Conservation (phyloP, 2,329 filamentous ascomycete genomes). For the Parafenestella ontariensis region DNA sequence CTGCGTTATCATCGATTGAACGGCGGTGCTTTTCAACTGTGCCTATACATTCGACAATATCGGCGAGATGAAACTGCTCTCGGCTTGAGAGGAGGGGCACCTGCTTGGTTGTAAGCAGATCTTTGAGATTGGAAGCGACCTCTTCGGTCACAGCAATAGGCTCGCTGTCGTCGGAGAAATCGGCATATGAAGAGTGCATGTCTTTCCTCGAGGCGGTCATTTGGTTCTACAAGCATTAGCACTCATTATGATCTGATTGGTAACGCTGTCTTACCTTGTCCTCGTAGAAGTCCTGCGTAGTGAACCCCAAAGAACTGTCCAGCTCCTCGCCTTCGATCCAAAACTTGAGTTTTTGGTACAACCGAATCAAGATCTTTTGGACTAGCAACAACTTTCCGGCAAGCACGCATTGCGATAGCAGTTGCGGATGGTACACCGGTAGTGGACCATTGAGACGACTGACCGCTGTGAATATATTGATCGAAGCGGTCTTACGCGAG, state of each 20-base stretch:
- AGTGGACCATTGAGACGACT: conserved; percentile 85
- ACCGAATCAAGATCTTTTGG: conserved; percentile 72
- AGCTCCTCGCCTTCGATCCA: conserved; percentile 81
- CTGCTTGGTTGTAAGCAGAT: conserved; percentile 76
- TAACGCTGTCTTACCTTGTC: conserved; percentile 49
- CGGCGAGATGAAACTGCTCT: conserved; percentile 84
- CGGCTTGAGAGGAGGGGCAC: conserved; percentile 81
- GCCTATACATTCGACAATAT: conserved; percentile 84
- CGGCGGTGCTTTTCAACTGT: conserved; percentile 85
- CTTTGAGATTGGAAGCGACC: conserved; percentile 73
- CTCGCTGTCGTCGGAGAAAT: conserved; percentile 62
- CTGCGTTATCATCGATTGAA: conserved; percentile 89
- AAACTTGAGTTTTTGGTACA: conserved; percentile 82
- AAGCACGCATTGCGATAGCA: conserved; percentile 85
- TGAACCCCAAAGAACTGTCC: conserved; percentile 74
- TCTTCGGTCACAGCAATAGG: conserved; percentile 74
- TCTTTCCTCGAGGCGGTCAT: conserved; percentile 56
- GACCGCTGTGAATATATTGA: conserved; percentile 82
- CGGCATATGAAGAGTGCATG: conserved; percentile 59
- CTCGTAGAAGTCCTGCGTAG: conserved; percentile 57
- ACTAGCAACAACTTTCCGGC: conserved; percentile 77
- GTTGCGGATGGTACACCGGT: conserved; percentile 90
- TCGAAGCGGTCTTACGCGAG: conserved; percentile 57
- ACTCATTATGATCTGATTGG: fast-evolving
- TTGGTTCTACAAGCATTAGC: conserved; percentile 34